A percentile compares a stretch with the other conserved stretches of the same genome.
phyloP scores from a whole-genome alignment of 805 yeast species.

The Candida sithepensis region DNA sequence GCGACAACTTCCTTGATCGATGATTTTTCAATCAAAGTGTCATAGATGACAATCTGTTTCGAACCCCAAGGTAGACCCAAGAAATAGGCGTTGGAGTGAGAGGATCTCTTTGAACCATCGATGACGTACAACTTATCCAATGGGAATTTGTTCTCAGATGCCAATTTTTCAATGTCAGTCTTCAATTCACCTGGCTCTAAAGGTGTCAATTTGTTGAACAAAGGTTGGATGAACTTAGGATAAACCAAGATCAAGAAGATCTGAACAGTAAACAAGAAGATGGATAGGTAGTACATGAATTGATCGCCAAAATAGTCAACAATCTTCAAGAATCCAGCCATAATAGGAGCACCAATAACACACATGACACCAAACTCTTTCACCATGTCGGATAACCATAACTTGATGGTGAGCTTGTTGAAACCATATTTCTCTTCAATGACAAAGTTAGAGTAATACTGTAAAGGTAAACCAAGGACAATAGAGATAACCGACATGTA shows the following conservation, averaged over 20 bases:
- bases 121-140: constrained; percentile 79
- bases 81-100: constrained; percentile 96
- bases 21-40: constrained; percentile 81
- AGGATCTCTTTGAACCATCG: constrained; percentile 95
- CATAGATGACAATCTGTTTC: constrained; percentile 91
- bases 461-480: constrained; percentile 59
- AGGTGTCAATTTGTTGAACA: constrained; percentile 88
- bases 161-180: constrained; percentile 74
- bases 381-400: constrained; percentile 72
- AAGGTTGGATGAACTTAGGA: constrained; percentile 87
- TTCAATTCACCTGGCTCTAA: constrained; percentile 88
- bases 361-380: constrained; percentile 54
- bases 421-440: constrained; percentile 92
- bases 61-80: constrained; percentile 92
- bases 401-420: constrained; percentile 71
- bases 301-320: constrained; percentile 74
- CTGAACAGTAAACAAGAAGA: constrained; percentile 67
- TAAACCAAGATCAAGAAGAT: constrained; percentile 68
- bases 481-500: constrained; percentile 48
- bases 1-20: constrained; percentile 82
- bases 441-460: constrained; percentile 77
- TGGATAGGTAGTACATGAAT: constrained; percentile 78
- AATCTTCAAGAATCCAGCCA: constrained; percentile 75
- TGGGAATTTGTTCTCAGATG: constrained; percentile 76
- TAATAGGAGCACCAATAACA: constrained; percentile 66